These are phyloP conservation scores for Scheffersomyces quercinus DNA, from an alignment of 1,139 yeast genomes.

Conservation along the genomic window DNA sequence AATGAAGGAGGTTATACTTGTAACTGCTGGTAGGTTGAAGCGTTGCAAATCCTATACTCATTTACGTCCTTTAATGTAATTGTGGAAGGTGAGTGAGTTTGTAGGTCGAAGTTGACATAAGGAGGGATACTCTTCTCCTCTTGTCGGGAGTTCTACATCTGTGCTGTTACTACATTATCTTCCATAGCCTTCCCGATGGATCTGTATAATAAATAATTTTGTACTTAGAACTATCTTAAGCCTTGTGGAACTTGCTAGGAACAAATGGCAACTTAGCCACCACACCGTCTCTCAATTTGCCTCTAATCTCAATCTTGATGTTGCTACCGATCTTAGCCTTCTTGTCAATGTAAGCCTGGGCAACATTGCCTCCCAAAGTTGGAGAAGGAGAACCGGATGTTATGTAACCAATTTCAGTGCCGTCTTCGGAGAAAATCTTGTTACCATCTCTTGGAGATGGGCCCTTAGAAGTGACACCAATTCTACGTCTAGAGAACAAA, in stretches of 20 bases:
- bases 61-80: too few species aligned
- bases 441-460: conserved; percentile 94
- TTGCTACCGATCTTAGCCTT: conserved; percentile 78
- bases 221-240: neutral
- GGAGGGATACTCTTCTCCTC: too few species aligned
- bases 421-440: conserved; percentile 53
- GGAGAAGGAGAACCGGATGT: conserved; percentile 95
- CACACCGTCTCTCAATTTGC: conserved; percentile 73
- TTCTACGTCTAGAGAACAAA: conserved; percentile 61
- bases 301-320: conserved; percentile 76
- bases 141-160: too few species aligned
- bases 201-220: too few species aligned
- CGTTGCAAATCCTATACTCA: too few species aligned
- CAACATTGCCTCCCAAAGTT: conserved; percentile 80
- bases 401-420: conserved; percentile 65
- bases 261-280: conserved; percentile 85
- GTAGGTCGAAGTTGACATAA: too few species aligned
- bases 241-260: conserved; percentile 62
- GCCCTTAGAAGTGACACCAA: conserved; percentile 72
- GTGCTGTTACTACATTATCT: too few species aligned
- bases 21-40: too few species aligned
- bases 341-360: conserved; percentile 85
- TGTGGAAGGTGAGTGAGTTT: too few species aligned
- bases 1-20: too few species aligned
- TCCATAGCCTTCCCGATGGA: too few species aligned